A percentile compares a stretch with the other conserved stretches of the same genome.
phyloP scores from a whole-genome alignment of 169 alveolate genomes.

The Plasmodium relictum region DNA sequence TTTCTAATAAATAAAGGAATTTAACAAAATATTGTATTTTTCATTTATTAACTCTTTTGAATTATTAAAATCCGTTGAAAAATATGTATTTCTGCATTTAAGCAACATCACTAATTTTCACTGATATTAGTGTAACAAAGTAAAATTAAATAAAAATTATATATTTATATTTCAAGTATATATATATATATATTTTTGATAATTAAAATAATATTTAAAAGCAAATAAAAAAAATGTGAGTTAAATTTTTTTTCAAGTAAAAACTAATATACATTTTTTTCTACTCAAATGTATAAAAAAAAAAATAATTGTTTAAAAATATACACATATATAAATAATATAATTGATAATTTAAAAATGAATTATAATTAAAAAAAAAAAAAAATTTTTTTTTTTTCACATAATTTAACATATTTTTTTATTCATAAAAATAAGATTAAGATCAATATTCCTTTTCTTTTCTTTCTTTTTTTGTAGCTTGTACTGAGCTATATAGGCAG shows the following conservation, averaged over 20 bases:
- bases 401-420: conserved; percentile 18
- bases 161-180: no score
- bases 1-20: no score
- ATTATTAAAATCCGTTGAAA: no score
- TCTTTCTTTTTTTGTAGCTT: conserved; percentile 12
- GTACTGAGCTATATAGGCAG: conserved; percentile 68
- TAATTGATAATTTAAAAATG: no score
- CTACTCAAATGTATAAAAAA: not conserved
- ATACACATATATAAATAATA: no score
- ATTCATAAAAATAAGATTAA: conserved; percentile 1
- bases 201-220: not conserved
- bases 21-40: no score
- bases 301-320: not conserved
- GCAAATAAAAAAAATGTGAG: not conserved
- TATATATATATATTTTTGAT: no score
- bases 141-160: no score
- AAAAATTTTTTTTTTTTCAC: not conserved
- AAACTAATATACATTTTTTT: not conserved
- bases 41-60: no score
- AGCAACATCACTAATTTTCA: no score
- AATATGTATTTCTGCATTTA: no score
- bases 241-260: not conserved
- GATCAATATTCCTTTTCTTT: conserved; percentile 18
- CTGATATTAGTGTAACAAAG: no score
- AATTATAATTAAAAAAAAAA: not conserved